These are phyloP conservation scores for Choiromyces venosus DNA, from an alignment of 495 filamentous ascomycete species.

Conservation along the genomic window DNA sequence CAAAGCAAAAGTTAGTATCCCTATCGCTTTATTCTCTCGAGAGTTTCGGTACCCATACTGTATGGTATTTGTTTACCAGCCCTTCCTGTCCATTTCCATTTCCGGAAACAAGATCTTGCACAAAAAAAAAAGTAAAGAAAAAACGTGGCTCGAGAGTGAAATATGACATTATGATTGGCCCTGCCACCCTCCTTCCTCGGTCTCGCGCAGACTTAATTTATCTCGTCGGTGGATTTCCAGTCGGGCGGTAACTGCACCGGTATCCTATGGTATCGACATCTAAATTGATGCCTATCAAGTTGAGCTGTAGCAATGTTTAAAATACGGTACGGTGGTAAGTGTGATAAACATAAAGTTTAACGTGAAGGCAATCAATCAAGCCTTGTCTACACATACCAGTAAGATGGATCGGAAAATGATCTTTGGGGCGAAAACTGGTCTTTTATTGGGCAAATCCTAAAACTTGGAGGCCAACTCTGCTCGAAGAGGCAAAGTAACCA, in stretches of 20 bases:
- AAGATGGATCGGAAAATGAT: no score
- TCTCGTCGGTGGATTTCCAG: background rate
- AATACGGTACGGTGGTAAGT: no score
- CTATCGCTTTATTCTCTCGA: background rate
- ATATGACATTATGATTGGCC: background rate
- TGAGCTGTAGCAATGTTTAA: background rate
- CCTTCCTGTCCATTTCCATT: background rate
- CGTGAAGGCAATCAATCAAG: background rate
- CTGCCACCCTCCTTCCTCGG: background rate
- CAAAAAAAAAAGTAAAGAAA: background rate
- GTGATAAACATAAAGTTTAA: background rate
- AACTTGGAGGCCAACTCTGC: no score
- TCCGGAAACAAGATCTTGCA: background rate
- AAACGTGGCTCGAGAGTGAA: background rate
- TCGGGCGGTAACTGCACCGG: background rate
- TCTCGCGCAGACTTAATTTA: background rate
- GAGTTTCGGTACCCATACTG: background rate
- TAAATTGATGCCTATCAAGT: background rate
- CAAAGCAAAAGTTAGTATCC: no score
- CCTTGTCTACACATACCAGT: no score
- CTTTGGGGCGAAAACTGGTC: no score
- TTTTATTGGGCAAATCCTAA: no score
- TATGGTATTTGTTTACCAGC: background rate
- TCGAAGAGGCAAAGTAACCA: no score
- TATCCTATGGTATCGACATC: no score